Evolutionary conservation across 441 rosid genomes (phyloP).

Genomic region (Adansonia rubrostipa): DNA sequence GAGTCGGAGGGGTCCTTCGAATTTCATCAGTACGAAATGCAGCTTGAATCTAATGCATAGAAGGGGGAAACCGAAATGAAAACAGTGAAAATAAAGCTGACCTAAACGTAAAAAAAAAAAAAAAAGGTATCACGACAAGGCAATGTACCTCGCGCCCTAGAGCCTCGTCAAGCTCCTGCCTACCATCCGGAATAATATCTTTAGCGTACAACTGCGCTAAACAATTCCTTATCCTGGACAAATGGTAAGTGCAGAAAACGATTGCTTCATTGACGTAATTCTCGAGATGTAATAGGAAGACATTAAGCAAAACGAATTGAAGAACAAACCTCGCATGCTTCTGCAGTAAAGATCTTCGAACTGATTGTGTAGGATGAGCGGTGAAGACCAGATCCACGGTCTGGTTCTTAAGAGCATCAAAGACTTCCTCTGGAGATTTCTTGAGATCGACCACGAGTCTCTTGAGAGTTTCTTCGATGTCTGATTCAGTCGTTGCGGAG

Average conservation of each 20-base stretch:
- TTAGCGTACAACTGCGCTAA: slow-evolving; percentile 83
- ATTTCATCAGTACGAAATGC: slow-evolving; percentile 98
- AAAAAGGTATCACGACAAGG: neutral
- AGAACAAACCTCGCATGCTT: slow-evolving; percentile 79
- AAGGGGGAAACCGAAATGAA: slow-evolving; percentile 7
- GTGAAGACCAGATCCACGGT: slow-evolving; percentile 95
- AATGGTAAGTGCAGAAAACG: slow-evolving; percentile 15
- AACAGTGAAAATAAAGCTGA: neutral
- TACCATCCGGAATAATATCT: slow-evolving; percentile 91
- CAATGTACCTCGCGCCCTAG: slow-evolving; percentile 78
- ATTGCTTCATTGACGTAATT: neutral
- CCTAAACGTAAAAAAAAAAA: neutral
- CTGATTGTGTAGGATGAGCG: slow-evolving; percentile 97
- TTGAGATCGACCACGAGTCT: slow-evolving; percentile 77
- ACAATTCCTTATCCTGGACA: slow-evolving; percentile 75
- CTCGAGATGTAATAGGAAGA: neutral
- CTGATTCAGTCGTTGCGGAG: slow-evolving; percentile 88
- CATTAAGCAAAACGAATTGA: neutral
- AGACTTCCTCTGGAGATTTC: slow-evolving; percentile 88
- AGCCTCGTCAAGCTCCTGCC: slow-evolving; percentile 95
- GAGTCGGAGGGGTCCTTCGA: slow-evolving; percentile 89
- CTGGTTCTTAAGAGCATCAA: slow-evolving; percentile 92
- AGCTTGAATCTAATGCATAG: slow-evolving; percentile 79
- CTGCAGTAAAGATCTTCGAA: slow-evolving; percentile 92
- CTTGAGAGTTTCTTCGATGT: slow-evolving; percentile 85